Evolutionary conservation across 768 basidiomycete species (phyloP), one percentile per base, ranked within the genome.

Genomic region (Xerocomellus intermedius): DNA sequence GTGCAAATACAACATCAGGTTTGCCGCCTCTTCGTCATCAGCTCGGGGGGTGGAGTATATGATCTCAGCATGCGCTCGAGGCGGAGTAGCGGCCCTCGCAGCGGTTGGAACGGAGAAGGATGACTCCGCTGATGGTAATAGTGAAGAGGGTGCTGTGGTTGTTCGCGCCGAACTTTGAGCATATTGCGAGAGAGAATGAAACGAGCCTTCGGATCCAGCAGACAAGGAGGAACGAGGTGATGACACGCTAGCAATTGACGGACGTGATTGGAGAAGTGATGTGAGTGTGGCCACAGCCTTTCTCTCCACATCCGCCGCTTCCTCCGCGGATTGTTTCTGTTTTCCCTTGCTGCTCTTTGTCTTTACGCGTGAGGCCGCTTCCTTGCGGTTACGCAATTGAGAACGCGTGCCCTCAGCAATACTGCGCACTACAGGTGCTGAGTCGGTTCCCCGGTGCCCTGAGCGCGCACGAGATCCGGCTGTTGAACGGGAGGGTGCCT

Each of bases 241-340:
- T 26, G 83, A 80, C 42, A 78, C 80, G 67, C 82, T 83, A 28
- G 77, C 74, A 14, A 84, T 81, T 10, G 84, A 83, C 19, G 85
- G 83, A 45, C 83, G 77, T 53, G 86, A 80, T 55, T 86, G 81
- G 54, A 87, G 75, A 52, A 91, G 76, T 12, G 84, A 84, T 0
- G 90, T 91, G 59, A 92, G 75, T 9, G 90, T 88, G 26, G 86
- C 87, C 8, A 89, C 90, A 38, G 89, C 90, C 69, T 91, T 87
- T 81, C 91, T 87, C 68, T 90, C 89, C 47, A 86, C 77, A 61
- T 85, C 86, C 42, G 60, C 60, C 17, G 67, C 59, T 58, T 62
- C 61, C 67, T 66, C 71, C 50, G 57, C 64, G 61, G 61, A 64
- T 59, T 74, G 72, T 56, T 76, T 82, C 47, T 72, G 76, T 58